phyloP scores from a whole-genome alignment of 441 rosid species.

The Gossypium gossypioides region DNA sequence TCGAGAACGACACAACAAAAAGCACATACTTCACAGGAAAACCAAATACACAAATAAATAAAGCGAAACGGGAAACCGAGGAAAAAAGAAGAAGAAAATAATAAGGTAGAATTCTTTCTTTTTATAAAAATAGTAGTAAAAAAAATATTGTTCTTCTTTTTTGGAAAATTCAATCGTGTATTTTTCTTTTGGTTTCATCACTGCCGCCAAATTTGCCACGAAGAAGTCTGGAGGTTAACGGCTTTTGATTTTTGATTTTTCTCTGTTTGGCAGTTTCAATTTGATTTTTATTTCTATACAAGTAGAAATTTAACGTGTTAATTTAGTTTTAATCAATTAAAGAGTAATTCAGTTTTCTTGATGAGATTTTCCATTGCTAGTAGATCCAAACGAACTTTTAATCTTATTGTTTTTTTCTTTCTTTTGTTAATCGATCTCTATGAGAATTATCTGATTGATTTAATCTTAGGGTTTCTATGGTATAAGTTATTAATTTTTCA shows the following conservation, averaged over 20 bases:
- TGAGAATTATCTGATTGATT: neutral
- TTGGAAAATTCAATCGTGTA: neutral
- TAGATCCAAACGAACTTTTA: neutral
- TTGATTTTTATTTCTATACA: neutral
- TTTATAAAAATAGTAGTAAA: neutral
- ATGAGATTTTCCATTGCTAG: neutral
- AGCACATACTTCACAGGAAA: neutral
- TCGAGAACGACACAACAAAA: conserved; percentile 5
- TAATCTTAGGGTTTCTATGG: neutral
- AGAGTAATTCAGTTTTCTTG: conserved; percentile 2
- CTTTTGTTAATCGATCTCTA: neutral
- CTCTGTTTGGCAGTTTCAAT: neutral
- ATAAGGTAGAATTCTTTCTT: conserved; percentile 15
- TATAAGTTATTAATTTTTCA: neutral
- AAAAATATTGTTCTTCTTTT: neutral
- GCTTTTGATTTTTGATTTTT: neutral
- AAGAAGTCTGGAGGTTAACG: neutral
- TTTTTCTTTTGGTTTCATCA: neutral
- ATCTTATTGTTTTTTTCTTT: neutral
- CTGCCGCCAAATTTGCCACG: neutral
- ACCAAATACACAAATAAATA: neutral
- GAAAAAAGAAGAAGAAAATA: neutral
- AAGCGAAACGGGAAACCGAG: neutral
- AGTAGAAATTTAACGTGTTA: neutral
- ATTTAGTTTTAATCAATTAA: neutral